These are phyloP conservation scores for Trypanosoma brucei DNA, from an alignment of 208 protist species.

Conservation along the genomic window DNA sequence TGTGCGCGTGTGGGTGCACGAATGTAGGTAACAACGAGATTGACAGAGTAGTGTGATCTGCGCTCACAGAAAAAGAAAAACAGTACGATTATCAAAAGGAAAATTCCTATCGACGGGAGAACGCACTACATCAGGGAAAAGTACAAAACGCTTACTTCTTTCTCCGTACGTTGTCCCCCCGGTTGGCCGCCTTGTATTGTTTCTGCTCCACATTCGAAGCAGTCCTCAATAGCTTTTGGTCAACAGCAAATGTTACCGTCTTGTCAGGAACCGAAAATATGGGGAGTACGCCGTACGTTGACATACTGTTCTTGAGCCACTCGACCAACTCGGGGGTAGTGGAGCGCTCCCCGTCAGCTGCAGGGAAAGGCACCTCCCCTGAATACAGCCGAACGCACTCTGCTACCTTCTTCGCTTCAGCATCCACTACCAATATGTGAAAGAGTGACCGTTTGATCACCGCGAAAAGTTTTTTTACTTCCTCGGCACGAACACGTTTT, in stretches of 20 bases:
- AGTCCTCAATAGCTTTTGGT: constrained; percentile 32
- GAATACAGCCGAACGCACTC: constrained; percentile 29
- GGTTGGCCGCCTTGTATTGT: constrained; percentile 5
- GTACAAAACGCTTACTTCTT: constrained; percentile 1
- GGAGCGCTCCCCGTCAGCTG: not conserved
- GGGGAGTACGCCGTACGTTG: constrained; percentile 27
- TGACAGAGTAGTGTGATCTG: no score
- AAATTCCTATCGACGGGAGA: no score
- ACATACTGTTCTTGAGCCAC: constrained; percentile 42
- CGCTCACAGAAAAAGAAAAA: no score
- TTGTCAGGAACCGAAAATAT: constrained; percentile 37
- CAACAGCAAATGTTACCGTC: constrained; percentile 38
- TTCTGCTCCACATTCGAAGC: not conserved
- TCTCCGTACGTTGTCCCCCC: constrained; percentile 12
- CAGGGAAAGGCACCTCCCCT: not conserved
- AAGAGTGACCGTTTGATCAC: constrained; percentile 26
- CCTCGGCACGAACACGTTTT: constrained; percentile 17
- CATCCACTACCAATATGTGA: constrained; percentile 35
- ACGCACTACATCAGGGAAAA: not conserved
- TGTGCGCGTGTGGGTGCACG: no score
- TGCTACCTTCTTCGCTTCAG: constrained; percentile 24
- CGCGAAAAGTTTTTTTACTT: constrained; percentile 30
- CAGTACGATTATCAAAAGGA: no score
- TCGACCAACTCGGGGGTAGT: constrained; percentile 24
- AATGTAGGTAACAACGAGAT: no score